Conservation (phyloP, 2,329 filamentous ascomycete species). For the Colletotrichum acutatum region DNA sequence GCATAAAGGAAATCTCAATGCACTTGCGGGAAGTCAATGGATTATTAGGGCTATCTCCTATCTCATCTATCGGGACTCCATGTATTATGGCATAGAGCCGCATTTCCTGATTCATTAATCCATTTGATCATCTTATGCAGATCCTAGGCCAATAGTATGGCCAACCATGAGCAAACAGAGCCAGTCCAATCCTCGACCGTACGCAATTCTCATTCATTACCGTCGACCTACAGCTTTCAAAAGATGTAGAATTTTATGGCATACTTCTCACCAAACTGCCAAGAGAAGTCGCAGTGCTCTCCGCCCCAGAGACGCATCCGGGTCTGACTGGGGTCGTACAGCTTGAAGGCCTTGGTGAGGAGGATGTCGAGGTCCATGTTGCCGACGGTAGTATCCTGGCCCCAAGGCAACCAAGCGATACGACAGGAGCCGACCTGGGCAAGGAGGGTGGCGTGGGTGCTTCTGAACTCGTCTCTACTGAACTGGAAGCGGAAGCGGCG, state of each 20-base stretch:
- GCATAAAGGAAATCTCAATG: neutral
- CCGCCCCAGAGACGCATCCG: constrained; percentile 15
- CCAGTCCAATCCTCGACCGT: neutral
- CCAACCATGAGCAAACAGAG: too few relatives aligned
- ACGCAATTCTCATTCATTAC: neutral
- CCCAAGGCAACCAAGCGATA: neutral
- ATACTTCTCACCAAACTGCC: constrained; percentile 7
- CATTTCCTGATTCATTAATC: neutral
- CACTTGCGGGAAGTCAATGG: neutral
- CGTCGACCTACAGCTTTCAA: neutral
- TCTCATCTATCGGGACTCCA: neutral
- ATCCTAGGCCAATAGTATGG: neutral
- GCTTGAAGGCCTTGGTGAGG: neutral
- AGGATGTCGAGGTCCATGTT: constrained; percentile 24
- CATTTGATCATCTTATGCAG: neutral
- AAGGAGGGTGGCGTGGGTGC: neutral
- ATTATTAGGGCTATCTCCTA: neutral
- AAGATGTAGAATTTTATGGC: constrained; percentile 4
- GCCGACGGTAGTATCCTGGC: constrained; percentile 2
- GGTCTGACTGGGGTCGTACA: constrained; percentile 10
- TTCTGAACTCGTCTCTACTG: neutral
- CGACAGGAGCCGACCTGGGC: constrained; percentile 22
- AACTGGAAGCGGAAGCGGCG: constrained; percentile 15
- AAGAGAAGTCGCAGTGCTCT: neutral
- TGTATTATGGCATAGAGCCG: neutral